Evolutionary conservation across 805 yeast genomes (phyloP), one percentile per base, ranked within the genome.

Genomic region (Ogataea methylovora): DNA sequence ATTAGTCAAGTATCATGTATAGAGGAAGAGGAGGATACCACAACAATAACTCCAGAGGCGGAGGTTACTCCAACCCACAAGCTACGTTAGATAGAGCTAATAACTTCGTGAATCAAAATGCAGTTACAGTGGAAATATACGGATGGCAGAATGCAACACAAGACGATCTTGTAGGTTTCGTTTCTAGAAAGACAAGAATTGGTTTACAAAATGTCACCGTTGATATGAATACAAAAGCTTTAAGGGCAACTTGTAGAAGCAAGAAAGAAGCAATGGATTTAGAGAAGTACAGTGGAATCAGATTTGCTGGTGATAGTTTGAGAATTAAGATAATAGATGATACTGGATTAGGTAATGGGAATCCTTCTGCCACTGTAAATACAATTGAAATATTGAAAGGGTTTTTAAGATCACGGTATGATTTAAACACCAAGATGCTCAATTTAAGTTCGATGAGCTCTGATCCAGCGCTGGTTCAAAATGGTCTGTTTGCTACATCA

Each of bases 131-230:
- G 9, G 85, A 82, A 42, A 67, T 86, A 9, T 60, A 67, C 25
- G 85, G 87, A 29, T 87, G 96, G 96, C 78, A 81, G 39, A 84
- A 85, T 40, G 94, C 87, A 1, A 54, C 81, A 2, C 66, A 69
- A 39, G 76, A 70, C 14, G 94, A 86, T 39, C 64, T 86, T 38
- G 65, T 82, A 8, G 63, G 67, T 25, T 88, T 87, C 54, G 56
- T 87, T 12, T 71, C 77, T 32, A 68, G 94, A 42, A 84, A 82
- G 49, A 61, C 84, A 12, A 65, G 70, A 34, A 64, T 84, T 14
- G 58, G 65, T 1, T 63, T 88, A 10, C 54, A 58, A 33, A 72
- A 80, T 50, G 63, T 76, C 9, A 46, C 54, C 3, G 71, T 76
- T 6, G 77, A 77, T 36, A 73, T 76, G 11, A 38, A 30, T 5